Conservation (phyloP, 768 basidiomycete genomes). For the Agrocybe pediades region DNA sequence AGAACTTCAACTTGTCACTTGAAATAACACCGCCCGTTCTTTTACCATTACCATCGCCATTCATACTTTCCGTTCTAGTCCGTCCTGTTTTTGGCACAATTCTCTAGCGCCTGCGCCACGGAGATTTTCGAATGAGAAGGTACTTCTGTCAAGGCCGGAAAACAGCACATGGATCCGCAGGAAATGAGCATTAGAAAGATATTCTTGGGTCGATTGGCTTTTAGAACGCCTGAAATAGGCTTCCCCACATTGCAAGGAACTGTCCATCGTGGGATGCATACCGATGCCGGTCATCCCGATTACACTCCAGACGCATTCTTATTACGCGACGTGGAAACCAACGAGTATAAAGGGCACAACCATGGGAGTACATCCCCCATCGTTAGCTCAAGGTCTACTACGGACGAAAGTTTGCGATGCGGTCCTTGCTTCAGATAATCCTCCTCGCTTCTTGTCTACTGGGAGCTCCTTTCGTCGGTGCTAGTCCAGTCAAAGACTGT, state of each 20-base stretch:
- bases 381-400: background rate
- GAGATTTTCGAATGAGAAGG: too few relatives aligned
- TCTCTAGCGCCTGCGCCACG: too few relatives aligned
- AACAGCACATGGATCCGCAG: too few relatives aligned
- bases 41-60: too few relatives aligned
- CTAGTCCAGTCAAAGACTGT: constrained; percentile 21
- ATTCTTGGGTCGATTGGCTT: too few relatives aligned
- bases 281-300: background rate
- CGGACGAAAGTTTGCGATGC: constrained; percentile 9
- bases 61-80: too few relatives aligned
- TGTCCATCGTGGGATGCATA: background rate
- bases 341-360: background rate
- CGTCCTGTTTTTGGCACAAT: too few relatives aligned
- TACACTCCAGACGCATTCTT: background rate
- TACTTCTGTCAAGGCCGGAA: too few relatives aligned
- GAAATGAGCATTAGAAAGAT: too few relatives aligned
- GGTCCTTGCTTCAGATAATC: constrained; percentile 14
- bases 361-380: background rate
- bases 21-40: too few relatives aligned
- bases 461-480: constrained; percentile 17
- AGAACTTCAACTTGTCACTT: too few relatives aligned
- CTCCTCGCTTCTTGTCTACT: constrained; percentile 16
- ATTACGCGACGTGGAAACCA: background rate
- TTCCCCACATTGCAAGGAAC: background rate
- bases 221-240: background rate